Base-by-base conservation (phyloP, 306 rosid genomes). In the Prinsepia uniflora region DNA sequence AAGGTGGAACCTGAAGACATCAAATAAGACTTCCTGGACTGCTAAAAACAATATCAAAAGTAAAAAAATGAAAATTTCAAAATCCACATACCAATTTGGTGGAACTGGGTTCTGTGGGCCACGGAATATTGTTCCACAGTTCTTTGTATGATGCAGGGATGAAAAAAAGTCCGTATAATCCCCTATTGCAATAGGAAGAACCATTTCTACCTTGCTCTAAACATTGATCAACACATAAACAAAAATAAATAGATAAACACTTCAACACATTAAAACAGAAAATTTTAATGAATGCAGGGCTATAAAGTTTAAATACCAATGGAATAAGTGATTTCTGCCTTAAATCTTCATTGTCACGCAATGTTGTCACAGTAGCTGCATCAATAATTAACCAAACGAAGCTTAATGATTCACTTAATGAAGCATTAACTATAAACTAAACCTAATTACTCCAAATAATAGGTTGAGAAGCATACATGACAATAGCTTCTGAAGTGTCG, bases 101-200 rank as follows among this genome's bases (percentile, higher is more conserved):
- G 80, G 77, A 67, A 90, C 86, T 19, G 94, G 84, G 72, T 74
- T 86, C 60, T 84, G 77, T 0, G 98, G 80, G 6, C 96, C 98
- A 39, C 96, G 96, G 78, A 91, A 94, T 66, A 90, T 86, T 47
- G 88, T 50, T 74, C 98, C 96, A 22, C 96, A 94, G 83, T 94
- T 94, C 83, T 83, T 91, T 40, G 96, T 88, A 15, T 89, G 97
- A 78, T 89, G 86, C 81, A 83, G 65, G 11, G 96, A 90, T 5
- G 91, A 77, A 80, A 94, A 90, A 87, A 94, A 94, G 76, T 94
- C 99, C 0, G 97, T 84, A 76, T 94, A 94, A 82, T 94, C 99
- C 70, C 90, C 95, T 70, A 90, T 71, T 44, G 76, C 89, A 83
- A 94, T 76, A 53, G 99, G 99, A 69, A 94, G 80, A 80, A 94